Base-by-base conservation (phyloP, 257 asterid species). In the Salvia hispanica region DNA sequence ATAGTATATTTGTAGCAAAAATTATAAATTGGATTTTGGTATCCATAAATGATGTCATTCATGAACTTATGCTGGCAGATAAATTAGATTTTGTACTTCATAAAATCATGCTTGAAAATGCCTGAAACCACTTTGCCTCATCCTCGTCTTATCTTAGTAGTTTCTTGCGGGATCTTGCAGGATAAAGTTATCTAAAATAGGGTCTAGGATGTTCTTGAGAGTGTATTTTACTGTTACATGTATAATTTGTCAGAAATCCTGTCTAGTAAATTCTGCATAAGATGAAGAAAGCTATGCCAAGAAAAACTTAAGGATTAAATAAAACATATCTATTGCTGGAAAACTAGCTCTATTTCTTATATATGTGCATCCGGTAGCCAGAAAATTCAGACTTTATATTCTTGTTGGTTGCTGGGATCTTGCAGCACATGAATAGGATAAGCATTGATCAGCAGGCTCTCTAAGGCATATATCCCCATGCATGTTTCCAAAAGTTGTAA, bases 301-400 rank as follows among this genome's bases (percentile, higher is more conserved):
- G 4, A 33, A 14, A 16, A 65, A 34, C 14, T 21, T 4, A 11
- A 33, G 37, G 45, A 33, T 47, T 45, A 31, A 7, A 28, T 21
- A 53, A 13, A 37, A 37, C 5, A 12, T 64, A 46, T 25, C 33
- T 28, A n/a, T 45, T 69, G 28, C 16, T 43, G 61, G 31, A 34
- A 11, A 50, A 18, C 52, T 58, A 70, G 54, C 44, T 48, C 13
- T 60, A 12, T 36, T 39, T 55, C 47, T 70, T 16, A 25, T 52
- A 58, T 45, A 47, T 0, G 40, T 37, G 64, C 67, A 55, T 63
- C 58, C 50, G 18, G 21, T 16, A 64, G 74, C 71, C 61, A 71
- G 18, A 48, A 47, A 47, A 61, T 9, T 47, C 64, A 14, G 52
- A 63, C 40, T 10, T 70, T 12, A 18, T 42, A 8, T 15, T 64